These are phyloP conservation scores for Heracleum sosnowskyi DNA, from an alignment of 129 eudicot genomes.

Conservation along the genomic window DNA sequence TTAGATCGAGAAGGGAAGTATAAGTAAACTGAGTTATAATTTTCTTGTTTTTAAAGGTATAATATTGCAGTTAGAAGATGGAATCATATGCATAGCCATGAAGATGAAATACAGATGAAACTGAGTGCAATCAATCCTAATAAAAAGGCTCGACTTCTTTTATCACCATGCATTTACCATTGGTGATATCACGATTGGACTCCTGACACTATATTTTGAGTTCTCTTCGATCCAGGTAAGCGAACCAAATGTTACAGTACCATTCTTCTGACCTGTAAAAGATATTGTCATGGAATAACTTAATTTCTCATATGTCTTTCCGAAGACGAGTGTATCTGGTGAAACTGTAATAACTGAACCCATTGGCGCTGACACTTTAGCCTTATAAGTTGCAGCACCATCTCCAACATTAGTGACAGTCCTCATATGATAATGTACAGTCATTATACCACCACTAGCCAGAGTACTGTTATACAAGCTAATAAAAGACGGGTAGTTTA, in stretches of 20 bases:
- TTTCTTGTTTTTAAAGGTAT: not conserved
- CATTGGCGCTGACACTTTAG: conserved; percentile 14
- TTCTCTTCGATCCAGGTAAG: conserved; percentile 25
- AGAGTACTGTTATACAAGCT: conserved; percentile 4
- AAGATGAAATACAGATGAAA: too few relatives aligned
- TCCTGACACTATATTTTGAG: conserved; percentile 25
- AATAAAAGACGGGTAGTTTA: conserved; percentile 37
- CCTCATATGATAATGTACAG: conserved; percentile 11
- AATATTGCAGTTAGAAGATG: too few relatives aligned
- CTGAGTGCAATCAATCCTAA: not conserved
- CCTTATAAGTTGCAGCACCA: conserved; percentile 18
- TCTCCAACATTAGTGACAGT: conserved; percentile 25
- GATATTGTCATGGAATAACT: conserved; percentile 16
- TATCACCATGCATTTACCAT: not conserved
- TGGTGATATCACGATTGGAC: conserved; percentile 22
- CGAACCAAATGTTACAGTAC: conserved; percentile 22
- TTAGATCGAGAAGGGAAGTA: too few relatives aligned
- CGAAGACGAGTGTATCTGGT: conserved; percentile 22
- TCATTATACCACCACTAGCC: not conserved
- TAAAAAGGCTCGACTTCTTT: too few relatives aligned
- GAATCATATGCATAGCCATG: too few relatives aligned
- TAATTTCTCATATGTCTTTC: conserved; percentile 18
- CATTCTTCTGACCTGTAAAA: conserved; percentile 1
- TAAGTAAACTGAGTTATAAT: not conserved
- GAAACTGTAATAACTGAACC: conserved; percentile 22